Percentiles rank a stretch among this genome's conserved stretches.
These are phyloP conservation scores for Eutrema yunnanense DNA, from an alignment of 345 rosid genomes.

Conservation along the genomic window DNA sequence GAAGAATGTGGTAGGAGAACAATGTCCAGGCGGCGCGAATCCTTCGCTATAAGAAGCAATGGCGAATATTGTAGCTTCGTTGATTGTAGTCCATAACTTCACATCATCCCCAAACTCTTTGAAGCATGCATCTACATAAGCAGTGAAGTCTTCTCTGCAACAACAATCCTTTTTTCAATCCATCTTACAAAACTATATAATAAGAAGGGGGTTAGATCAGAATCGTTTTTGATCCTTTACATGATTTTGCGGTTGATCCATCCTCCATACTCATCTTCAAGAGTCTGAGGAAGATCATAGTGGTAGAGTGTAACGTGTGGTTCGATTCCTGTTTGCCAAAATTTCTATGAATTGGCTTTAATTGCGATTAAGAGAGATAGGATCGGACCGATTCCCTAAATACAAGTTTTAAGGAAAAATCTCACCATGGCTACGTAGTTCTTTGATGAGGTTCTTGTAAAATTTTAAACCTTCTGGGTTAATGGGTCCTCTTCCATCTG, in stretches of 20 bases:
- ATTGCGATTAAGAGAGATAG: neutral
- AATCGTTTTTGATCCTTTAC: conserved; percentile 21
- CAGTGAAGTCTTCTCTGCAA: conserved; percentile 74
- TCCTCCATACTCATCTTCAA: conserved; percentile 79
- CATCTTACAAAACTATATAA: neutral
- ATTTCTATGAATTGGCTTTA: neutral
- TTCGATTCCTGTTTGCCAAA: conserved; percentile 43
- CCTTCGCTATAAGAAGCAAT: conserved; percentile 35
- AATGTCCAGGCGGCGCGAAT: conserved; percentile 32
- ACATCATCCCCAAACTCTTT: conserved; percentile 70
- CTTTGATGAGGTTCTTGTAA: conserved; percentile 55
- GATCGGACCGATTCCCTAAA: too few relatives aligned
- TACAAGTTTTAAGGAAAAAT: neutral
- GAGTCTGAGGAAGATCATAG: conserved; percentile 58
- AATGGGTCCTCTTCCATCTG: conserved; percentile 63
- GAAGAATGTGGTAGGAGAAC: conserved; percentile 31
- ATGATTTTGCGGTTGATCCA: conserved; percentile 53
- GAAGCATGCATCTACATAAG: conserved; percentile 70
- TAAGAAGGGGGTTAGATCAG: neutral
- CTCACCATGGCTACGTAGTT: conserved; percentile 42
- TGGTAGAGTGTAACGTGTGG: conserved; percentile 54
- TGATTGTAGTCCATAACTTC: conserved; percentile 58
- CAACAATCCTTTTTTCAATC: neutral
- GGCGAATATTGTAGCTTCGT: conserved; percentile 54
- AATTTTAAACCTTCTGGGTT: conserved; percentile 52